Percentiles rank a stretch among this genome's conserved stretches.
These are phyloP conservation scores for Eucalyptus polybractea DNA, from an alignment of 345 rosid genomes.

Conservation along the genomic window DNA sequence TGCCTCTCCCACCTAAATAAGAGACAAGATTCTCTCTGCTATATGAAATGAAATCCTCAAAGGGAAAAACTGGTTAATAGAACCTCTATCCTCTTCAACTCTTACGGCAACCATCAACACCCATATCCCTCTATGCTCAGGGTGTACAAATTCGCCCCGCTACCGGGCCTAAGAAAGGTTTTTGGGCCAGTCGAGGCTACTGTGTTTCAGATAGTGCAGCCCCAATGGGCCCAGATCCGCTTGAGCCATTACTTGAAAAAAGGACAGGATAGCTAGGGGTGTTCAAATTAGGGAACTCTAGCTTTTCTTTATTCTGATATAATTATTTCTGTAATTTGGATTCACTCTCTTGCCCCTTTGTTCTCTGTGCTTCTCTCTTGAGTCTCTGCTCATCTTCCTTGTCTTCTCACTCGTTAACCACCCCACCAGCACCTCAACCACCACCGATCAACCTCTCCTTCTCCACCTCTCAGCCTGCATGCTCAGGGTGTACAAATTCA, in stretches of 20 bases:
- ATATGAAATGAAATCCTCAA: neutral
- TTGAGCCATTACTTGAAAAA: neutral
- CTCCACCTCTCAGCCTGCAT: neutral
- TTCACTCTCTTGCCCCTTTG: neutral
- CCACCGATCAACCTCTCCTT: neutral
- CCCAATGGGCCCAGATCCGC: neutral
- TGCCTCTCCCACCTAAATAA: neutral
- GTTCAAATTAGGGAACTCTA: neutral
- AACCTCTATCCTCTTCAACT: neutral
- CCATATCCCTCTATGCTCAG: neutral
- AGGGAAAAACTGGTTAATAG: neutral
- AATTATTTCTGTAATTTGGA: neutral
- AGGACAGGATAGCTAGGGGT: neutral
- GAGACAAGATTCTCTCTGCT: neutral
- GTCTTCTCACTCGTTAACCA: neutral
- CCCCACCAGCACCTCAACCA: neutral
- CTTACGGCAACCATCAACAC: neutral
- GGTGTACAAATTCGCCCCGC: neutral
- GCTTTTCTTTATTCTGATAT: neutral
- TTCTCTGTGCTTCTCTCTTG: neutral
- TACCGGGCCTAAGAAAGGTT: neutral
- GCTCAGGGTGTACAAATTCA: neutral
- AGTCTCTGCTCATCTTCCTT: neutral
- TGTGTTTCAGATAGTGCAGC: neutral
- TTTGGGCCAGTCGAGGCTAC: neutral